Base-by-base conservation (phyloP, 2,329 filamentous ascomycete species). In the Apiospora malaysiana region DNA sequence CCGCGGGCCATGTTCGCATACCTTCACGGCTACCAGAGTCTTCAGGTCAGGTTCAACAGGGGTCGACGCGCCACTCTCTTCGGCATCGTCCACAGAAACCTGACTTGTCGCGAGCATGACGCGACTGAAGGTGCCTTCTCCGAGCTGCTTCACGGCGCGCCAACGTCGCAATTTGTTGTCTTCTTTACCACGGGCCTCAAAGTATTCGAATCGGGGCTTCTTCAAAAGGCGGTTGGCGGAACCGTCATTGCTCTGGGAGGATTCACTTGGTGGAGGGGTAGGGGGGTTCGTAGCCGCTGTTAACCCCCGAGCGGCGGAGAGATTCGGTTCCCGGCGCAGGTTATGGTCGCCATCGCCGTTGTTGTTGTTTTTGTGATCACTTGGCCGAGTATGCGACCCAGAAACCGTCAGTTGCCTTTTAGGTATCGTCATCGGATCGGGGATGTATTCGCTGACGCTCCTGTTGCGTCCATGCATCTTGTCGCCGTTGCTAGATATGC, bases 81-180 rank as follows among this genome's bases (percentile, higher is more conserved):
- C 82, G 40, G 85, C 83, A 47, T 87, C 85, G 0, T 87, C 85
- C 12, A 85, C 79, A 14, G 84, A 82, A 51, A 90, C 87, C 78
- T 97, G 90, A 77, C 93, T 94, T 14, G 95, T 97, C 5, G 95
- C 96, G 56, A 99, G 86, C 83, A 97, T 92, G 25, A 99, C 96
- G 77, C 93, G 93, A 80, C 95, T 98, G 81, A 99, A 99, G 0
- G 96, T 98, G 47, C 96, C 96, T 77, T 97, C 94, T 6, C 96
- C 96, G 7, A 99, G 87, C 74, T 91, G 85, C 71, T 93, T 92
- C 49, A 99, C 83, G 16, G 92, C 92, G 74, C 93, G 89, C 90
- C 96, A 99, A 74, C 90, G 87, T 70, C 92, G 90, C 25, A 90
- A 86, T 79, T 95, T 94, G 74, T 89, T 83, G 71, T 94, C 90